Percentiles rank a stretch among this genome's conserved stretches.
Conservation (phyloP, 345 rosid species). For the Murraya paniculata region DNA sequence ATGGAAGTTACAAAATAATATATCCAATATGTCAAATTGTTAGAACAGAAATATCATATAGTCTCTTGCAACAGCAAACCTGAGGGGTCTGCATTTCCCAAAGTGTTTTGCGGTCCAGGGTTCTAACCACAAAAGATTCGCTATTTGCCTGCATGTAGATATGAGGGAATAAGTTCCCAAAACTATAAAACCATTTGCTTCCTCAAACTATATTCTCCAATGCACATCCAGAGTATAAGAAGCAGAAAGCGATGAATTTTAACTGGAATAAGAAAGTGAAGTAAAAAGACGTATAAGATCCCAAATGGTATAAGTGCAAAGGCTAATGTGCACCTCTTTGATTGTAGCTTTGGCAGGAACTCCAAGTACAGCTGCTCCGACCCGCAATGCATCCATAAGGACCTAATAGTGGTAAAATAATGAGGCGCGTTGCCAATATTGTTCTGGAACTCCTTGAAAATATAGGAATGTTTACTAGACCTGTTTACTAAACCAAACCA, state of each 20-base stretch:
- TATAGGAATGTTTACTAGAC: neutral
- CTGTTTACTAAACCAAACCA: neutral
- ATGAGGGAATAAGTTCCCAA: constrained; percentile 1
- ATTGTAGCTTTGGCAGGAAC: constrained; percentile 96
- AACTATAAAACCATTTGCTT: neutral
- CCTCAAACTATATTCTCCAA: neutral
- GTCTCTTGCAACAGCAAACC: constrained; percentile 37
- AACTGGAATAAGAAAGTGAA: neutral
- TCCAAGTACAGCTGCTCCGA: constrained; percentile 97
- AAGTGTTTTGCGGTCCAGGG: constrained; percentile 83
- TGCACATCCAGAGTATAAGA: neutral
- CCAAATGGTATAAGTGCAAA: neutral
- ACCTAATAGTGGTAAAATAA: constrained; percentile 43
- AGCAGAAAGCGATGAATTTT: neutral
- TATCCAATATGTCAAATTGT: constrained; percentile 7
- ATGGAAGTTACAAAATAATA: neutral
- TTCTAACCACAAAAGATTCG: constrained; percentile 75
- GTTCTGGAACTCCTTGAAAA: neutral
- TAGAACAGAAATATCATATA: neutral
- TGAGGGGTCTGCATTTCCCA: constrained; percentile 99
- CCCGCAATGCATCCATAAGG: constrained; percentile 58
- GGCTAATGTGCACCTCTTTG: constrained; percentile 61
- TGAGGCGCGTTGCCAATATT: neutral
- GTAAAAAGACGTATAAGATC: neutral
- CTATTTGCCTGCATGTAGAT: constrained; percentile 52